Base-by-base conservation (phyloP, 2,329 filamentous ascomycete species). In the Trematosphaeria pertusa region DNA sequence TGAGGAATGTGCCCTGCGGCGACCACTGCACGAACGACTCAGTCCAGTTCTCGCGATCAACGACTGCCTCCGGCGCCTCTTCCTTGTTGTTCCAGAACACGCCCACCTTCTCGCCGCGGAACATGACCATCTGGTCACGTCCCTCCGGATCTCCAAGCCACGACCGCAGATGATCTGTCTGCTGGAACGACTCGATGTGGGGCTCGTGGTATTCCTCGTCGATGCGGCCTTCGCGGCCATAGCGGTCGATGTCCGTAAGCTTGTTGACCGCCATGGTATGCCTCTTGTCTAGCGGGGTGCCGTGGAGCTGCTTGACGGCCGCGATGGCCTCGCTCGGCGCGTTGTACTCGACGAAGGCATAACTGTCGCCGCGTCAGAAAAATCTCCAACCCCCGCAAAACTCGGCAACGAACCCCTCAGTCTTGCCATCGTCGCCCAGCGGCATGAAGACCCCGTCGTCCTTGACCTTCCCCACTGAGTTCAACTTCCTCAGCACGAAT, bases 1-100 rank as follows among this genome's bases (percentile, higher is more conserved):
- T 93, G 54, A 99, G 83, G 75, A 85, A 99, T 44, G 93, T 97
- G 60, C 94, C 94, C 59, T 89, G 86, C 33, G 94, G 94, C 45
- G 94, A 97, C 94, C 94, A 99, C 77, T 96, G 91, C 39, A 99
- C 87, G 70, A 99, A 99, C 28, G 90, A 90, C 75, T 99, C 94
- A 50, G 94, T 99, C 94, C 94, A 99, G 81, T 95, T 89, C 65
- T 88, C 86, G 60, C 94, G 87, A 68, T 97, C 93, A 47, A 99
- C 90, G 28, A 97, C 84, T 55, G 84, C 85, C 74, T 99, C 94
- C 4, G 93, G 91, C 17, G 81, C 75, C 50, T 97, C 92, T 75
- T 88, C 93, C 77, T 96, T 94, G 80, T 95, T 96, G 79, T 97
- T 97, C 93, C 93, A 99, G 81, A 89, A 96, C 5, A 99, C 88